Evolutionary conservation across 2,329 filamentous ascomycete species (phyloP), one percentile per base, ranked within the genome.

Genomic region (Epichloe glyceriae): DNA sequence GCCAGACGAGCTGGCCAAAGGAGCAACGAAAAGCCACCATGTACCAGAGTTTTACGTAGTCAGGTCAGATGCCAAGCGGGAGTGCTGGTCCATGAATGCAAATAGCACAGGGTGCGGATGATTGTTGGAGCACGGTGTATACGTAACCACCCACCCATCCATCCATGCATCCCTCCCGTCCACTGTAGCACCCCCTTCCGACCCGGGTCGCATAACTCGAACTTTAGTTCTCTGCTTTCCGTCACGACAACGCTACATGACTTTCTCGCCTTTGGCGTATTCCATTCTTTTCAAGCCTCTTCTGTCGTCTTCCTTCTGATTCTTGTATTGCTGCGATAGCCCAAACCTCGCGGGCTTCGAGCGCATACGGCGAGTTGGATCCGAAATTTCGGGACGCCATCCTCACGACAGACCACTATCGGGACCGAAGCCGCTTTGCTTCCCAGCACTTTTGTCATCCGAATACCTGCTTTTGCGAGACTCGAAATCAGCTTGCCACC

Each of bases 211-310:
- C 41, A 43, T 7, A 34, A 49, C 30, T 42, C 47, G 17, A 34
- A 49, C 20, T 33, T 19, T 34, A 14, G 15, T 33, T 39, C 20
- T 34, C 22, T 26, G 22, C 20, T 38, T 39, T 19, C 20, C 41
- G 4, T 33, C 46, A 38, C 14, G 11, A 43, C 17, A 39, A 47
- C 46, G 17, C 19, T 50, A 20, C 34, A 35, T 38, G 10, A 47
- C 19, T 15, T n/a, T 34, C 30, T 30, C 42, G 50, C 50, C 50
- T 49, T n/a, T 41, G 50, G 46, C 46, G 11, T 20, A 46, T 46
- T 49, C 34, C 50, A 46, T 49, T 52, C 50, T 26, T 52, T 52
- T 49, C 12, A 10, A n/a, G 41, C 30, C 34, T 46, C 33, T 15
- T 41, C 8, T 20, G 22, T 20, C 11, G 35, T 19, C 26, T n/a